Base-by-base conservation (phyloP, 805 yeast species). In the Barnettozyma sucrosica region DNA sequence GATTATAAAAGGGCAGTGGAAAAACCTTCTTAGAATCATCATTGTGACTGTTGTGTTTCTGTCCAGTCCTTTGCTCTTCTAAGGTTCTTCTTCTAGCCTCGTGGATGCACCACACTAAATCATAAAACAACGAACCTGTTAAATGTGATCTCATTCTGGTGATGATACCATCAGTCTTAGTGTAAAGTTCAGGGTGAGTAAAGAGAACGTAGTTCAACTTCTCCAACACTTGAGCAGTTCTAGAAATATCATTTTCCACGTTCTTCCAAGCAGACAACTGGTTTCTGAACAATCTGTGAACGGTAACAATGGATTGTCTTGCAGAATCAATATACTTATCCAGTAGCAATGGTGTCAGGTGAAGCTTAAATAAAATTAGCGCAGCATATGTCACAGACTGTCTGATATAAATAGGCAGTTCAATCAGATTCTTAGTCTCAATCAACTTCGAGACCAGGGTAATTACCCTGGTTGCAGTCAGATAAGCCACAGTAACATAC, bases 51-150 rank as follows among this genome's bases (percentile, higher is more conserved):
- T 53, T 44, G 4, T 61, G 63, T 33, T 55, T 44, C 5, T 59
- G 56, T 26, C 66, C 65, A 45, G 67, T 62, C 36, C 57, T 49
- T 20, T 71, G 70, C 6, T 56, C 62, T 48, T 73, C 77, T 43
- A 74, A 57, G 33, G 77, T 74, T 46, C 95, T 71, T 62, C 97
- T 73, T 62, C 95, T 74, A 1, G 96, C 97, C 61, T 90, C 97
- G 65, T 90, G 97, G 42, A 90, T 84, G 63, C 95, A 85, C 89
- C 96, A 89, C 11, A 90, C 92, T 45, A 90, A 72, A 65, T 90
- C 97, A 62, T 90, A 90, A 58, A 90, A 90, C 45, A 90, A 66
- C 0, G 97, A 89, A 1, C 93, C 96, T 0, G 97, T 85, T 55
- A 90, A 71, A 65, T 90, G 97, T 0, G 96, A 87, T 58, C 97